Conservation (phyloP, 2,329 filamentous ascomycete species). For the Talaromyces atroroseus region DNA sequence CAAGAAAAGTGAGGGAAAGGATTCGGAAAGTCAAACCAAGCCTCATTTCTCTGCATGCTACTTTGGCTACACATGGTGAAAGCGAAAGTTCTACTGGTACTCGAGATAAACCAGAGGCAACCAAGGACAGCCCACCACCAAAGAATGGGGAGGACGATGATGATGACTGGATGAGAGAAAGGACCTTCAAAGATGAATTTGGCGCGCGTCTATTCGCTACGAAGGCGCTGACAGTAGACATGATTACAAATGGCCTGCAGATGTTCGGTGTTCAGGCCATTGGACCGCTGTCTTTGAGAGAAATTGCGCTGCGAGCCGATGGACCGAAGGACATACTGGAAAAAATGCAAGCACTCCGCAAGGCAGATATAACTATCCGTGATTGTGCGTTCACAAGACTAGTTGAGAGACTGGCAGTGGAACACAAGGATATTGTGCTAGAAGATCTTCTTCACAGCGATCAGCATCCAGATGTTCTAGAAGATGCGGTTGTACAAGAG, state of each 20-base stretch:
- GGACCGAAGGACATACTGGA: conserved; percentile 52
- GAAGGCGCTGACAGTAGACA: conserved; percentile 65
- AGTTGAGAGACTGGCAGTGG: conserved; percentile 58
- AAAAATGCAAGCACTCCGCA: conserved; percentile 57
- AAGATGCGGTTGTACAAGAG: conserved; percentile 51
- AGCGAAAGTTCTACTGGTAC: not conserved
- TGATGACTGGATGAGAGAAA: conserved; percentile 28
- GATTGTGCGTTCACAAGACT: conserved; percentile 61
- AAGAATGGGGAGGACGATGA: not conserved
- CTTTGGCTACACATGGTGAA: conserved; percentile 18
- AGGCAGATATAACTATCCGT: conserved; percentile 58
- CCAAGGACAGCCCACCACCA: not conserved
- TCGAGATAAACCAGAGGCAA: conserved; percentile 13
- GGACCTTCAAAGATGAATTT: conserved; percentile 60
- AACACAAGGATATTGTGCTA: conserved; percentile 50
- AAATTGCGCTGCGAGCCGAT: conserved; percentile 64
- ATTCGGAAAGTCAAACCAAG: conserved; percentile 6
- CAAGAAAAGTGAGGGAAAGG: conserved; percentile 8
- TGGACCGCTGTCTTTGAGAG: conserved; percentile 70
- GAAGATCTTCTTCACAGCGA: conserved; percentile 53
- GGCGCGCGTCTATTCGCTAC: conserved; percentile 79
- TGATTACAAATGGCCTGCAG: conserved; percentile 63
- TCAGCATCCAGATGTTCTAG: conserved; percentile 60
- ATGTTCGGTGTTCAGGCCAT: conserved; percentile 67
- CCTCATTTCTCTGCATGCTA: not conserved